Evolutionary conservation across 805 yeast genomes (phyloP), one percentile per base, ranked within the genome.

Genomic region (Metschnikowia koreensis): DNA sequence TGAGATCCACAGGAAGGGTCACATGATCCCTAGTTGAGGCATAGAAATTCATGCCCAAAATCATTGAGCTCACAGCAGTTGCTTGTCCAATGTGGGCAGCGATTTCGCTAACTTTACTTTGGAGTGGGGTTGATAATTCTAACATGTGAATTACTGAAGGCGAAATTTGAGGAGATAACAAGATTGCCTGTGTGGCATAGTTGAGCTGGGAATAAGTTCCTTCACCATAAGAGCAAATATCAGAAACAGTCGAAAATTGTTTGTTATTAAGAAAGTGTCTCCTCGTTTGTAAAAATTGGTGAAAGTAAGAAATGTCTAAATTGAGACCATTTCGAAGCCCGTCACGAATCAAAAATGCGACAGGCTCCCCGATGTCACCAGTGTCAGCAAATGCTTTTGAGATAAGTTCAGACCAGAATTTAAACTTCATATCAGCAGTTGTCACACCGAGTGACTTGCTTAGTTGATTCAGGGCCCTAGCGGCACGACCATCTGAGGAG

Each of bases 41-140:
- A 64, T 82, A 84, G 66, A 77, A 87, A 26, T 73, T 71, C 44
- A 84, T 63, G 0, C 87, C 88, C 47, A 86, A 69, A 12, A 89
- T 73, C 66, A 81, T 74, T 2, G 86, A 76, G 1, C 89, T 83
- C 11, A 89, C 74, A 0, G 91, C 84, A 0, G 86, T 80, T 1
- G 94, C 88, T 65, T 89, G 96, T 7, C 96, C 96, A 38, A 89
- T 68, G 67, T 89, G 96, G 0, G 96, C 94, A 10, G 83, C 79
- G 9, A 85, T 78, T 54, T 86, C 89, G 34, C 82, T 76, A 8
- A 82, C 68, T 6, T 65, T 57, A 15, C 66, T 66, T 52, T 77
- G 81, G n/a, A 82, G 62, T 6, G 55, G 56, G 0, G 76, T 67
- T 41, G 82, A 76, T 26, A 67, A 62, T 53, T 80, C 82, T 34